Conservation (phyloP, 1,139 yeast genomes). For the Arxiozyma bovina region DNA sequence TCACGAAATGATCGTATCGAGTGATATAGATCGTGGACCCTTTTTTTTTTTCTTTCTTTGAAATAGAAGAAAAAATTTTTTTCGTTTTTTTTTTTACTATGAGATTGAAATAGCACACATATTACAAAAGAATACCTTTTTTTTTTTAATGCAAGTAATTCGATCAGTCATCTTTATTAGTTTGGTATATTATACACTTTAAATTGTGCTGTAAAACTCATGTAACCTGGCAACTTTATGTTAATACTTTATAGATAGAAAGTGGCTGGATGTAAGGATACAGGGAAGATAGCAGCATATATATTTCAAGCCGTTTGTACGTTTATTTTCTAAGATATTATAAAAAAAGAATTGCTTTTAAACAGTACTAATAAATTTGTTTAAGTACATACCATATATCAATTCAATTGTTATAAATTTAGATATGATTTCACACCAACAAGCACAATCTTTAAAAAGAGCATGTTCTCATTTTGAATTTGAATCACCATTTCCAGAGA, state of each 20-base stretch:
- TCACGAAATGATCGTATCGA: not conserved
- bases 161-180: not conserved
- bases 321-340: not conserved
- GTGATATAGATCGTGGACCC: not conserved
- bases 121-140: too few species aligned
- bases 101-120: not conserved
- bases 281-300: not conserved
- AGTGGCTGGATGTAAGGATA: not conserved
- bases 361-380: too few species aligned
- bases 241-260: not conserved
- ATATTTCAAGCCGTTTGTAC: too few species aligned
- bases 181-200: not conserved
- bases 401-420: too few species aligned
- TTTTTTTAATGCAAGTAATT: not conserved
- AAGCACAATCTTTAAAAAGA: slow-evolving; percentile 3
- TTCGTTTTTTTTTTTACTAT: too few species aligned
- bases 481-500: slow-evolving; percentile 7
- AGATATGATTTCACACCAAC: slow-evolving; percentile 1
- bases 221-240: not conserved
- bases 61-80: too few species aligned
- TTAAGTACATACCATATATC: too few species aligned
- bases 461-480: slow-evolving; percentile 7
- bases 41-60: too few species aligned
- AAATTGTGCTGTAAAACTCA: not conserved
- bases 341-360: too few species aligned